These are phyloP conservation scores for Rehmannia glutinosa DNA, from an alignment of 257 asterid genomes.

Conservation along the genomic window DNA sequence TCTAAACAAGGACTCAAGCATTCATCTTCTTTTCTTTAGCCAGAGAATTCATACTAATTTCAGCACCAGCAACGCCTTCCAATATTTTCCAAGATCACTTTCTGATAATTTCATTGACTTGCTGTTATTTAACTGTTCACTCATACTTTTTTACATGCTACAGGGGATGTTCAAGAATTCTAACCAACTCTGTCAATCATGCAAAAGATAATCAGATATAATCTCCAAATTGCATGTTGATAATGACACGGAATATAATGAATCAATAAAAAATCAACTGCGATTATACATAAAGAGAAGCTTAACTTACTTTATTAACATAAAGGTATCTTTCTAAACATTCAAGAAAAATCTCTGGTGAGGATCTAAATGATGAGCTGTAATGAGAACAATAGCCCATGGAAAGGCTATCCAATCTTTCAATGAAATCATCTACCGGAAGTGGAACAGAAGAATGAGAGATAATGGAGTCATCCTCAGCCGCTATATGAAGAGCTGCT, in stretches of 20 bases:
- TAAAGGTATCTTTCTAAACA: constrained; percentile 64
- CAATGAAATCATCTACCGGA: constrained; percentile 71
- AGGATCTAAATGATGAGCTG: constrained; percentile 53
- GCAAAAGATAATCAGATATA: constrained; percentile 9
- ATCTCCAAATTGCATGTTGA: constrained; percentile 4
- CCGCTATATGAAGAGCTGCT: constrained; percentile 73
- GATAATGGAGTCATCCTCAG: constrained; percentile 77
- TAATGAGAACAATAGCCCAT: constrained; percentile 64
- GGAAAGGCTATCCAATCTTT: constrained; percentile 66
- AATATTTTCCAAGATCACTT: no score
- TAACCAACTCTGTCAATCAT: constrained; percentile 10
- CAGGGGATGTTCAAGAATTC: constrained; percentile 2
- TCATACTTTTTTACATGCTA: background rate
- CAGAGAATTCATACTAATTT: no score
- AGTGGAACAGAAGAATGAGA: constrained; percentile 90
- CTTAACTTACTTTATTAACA: constrained; percentile 49
- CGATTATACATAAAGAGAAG: constrained; percentile 8
- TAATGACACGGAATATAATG: background rate
- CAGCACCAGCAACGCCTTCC: no score
- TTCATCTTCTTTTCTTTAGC: no score
- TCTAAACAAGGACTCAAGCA: no score
- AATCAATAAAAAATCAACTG: background rate
- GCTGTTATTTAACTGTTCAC: background rate
- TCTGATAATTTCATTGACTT: no score
- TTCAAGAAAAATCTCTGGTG: constrained; percentile 58